These are phyloP conservation scores for Heterobasidion parviporum DNA, from an alignment of 1,284 basidiomycete species.

Conservation along the genomic window DNA sequence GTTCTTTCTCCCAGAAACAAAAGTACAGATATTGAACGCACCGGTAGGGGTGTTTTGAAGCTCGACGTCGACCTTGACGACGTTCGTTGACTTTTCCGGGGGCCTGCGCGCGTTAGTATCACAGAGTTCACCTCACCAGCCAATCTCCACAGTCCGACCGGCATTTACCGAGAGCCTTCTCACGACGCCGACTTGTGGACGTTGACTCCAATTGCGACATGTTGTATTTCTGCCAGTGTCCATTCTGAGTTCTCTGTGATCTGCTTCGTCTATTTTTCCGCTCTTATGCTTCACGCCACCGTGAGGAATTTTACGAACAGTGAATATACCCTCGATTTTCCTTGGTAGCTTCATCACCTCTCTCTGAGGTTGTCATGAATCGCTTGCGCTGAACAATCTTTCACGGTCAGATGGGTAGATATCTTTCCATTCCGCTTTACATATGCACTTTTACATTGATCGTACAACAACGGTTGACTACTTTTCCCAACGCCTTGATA, in stretches of 20 bases:
- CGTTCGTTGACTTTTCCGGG: constrained; percentile 21
- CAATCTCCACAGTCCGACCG: constrained; percentile 8
- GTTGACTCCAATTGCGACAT: too few relatives aligned
- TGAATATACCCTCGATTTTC: too few relatives aligned
- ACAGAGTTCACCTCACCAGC: constrained; percentile 12
- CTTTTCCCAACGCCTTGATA: background rate
- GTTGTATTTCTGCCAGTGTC: too few relatives aligned
- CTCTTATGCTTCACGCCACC: too few relatives aligned
- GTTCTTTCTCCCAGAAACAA: constrained; percentile 18
- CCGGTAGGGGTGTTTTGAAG: constrained; percentile 25
- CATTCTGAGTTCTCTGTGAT: too few relatives aligned
- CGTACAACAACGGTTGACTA: background rate
- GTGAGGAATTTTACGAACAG: too few relatives aligned
- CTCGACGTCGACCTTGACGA: constrained; percentile 23
- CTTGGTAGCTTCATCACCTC: too few relatives aligned
- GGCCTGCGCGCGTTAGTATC: constrained; percentile 6
- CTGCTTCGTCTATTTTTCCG: too few relatives aligned
- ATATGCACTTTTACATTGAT: background rate
- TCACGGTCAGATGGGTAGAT: too few relatives aligned
- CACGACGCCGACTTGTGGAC: background rate
- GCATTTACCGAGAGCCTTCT: constrained; percentile 8
- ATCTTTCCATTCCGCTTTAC: background rate
- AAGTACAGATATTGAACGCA: constrained; percentile 17
- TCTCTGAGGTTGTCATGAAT: too few relatives aligned
- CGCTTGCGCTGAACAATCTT: too few relatives aligned